phyloP scores from a whole-genome alignment of 2,329 filamentous ascomycete genomes.

The Periglandula ipomoeae region DNA sequence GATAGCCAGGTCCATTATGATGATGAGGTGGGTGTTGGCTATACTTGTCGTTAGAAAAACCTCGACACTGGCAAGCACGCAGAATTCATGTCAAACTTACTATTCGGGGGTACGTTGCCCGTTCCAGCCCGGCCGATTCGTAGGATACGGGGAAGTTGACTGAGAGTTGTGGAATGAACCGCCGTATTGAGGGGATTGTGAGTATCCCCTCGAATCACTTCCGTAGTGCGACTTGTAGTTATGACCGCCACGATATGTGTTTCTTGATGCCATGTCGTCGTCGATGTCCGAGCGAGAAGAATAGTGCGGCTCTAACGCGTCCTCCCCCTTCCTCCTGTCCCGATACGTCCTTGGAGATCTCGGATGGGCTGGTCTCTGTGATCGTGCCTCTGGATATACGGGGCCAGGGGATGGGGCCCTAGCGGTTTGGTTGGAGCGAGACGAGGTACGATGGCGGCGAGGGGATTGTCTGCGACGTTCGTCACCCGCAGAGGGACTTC shows the following conservation, averaged over 20 bases:
- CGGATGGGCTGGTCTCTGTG: conserved; percentile 11
- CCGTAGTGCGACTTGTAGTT: conserved; percentile 27
- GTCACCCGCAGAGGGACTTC: conserved; percentile 8
- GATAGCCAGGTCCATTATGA: conserved; percentile 37
- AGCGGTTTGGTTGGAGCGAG: conserved; percentile 15
- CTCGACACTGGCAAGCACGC: background rate
- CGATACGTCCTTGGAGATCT: conserved; percentile 19
- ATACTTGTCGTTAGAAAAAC: conserved; percentile 24
- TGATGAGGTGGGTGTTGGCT: conserved; percentile 47
- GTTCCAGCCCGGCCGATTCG: conserved; percentile 29
- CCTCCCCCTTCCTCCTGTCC: conserved; percentile 20
- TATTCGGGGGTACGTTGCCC: conserved; percentile 30
- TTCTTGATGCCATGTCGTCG: conserved; percentile 38
- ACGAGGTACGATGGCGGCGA: conserved; percentile 10
- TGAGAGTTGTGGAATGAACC: conserved; percentile 37
- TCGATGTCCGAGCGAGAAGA: conserved; percentile 42
- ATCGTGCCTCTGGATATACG: background rate
- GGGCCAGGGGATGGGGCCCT: conserved; percentile 10
- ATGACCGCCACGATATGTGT: conserved; percentile 33
- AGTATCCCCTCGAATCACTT: conserved; percentile 27
- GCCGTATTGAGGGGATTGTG: conserved; percentile 33
- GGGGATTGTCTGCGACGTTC: conserved; percentile 6
- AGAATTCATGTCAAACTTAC: conserved; percentile 23
- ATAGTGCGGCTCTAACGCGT: conserved; percentile 21
- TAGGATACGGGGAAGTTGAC: conserved; percentile 32